Evolutionary conservation across 2,329 filamentous ascomycete species (phyloP), one percentile per base, ranked within the genome.

Genomic region (Lecanicillium sp.): DNA sequence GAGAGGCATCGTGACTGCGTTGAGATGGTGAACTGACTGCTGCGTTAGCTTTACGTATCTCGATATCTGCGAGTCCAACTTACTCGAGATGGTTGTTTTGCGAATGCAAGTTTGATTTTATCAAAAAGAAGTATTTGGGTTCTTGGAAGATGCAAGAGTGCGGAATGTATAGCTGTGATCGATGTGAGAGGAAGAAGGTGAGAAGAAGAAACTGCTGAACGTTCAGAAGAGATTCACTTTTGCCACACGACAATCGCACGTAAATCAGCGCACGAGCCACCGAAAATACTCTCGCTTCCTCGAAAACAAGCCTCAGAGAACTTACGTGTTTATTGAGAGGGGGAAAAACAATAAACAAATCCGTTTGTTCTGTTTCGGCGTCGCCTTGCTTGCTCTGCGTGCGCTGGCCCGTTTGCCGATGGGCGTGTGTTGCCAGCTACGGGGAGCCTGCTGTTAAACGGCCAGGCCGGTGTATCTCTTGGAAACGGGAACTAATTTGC

Each of bases 301-400:
- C 8, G 40, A 45, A 45, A 46, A 46, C 20, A 39, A 46, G n/a
- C n/a, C n/a, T n/a, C n/a, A n/a, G n/a, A n/a, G n/a, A n/a, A n/a
- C n/a, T n/a, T n/a, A n/a, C n/a, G n/a, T n/a, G n/a, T n/a, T n/a
- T n/a, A n/a, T n/a, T n/a, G n/a, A n/a, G n/a, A n/a, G n/a, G n/a
- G n/a, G n/a, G n/a, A n/a, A 45, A 45, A 46, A 46, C 20, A 39
- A 46, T 39, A 46, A 44, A 46, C 44, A 33, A 23, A 9, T 23
- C 44, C 35, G 44, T 39, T 46, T 46, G 44, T 7, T n/a, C 17
- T 14, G 10, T 26, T 4, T 7, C n/a, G 9, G n/a, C 20, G 9
- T 6, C 26, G 38, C 14, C 4, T 9, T 21, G 6, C 12, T 17
- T 15, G 26, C 6, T 11, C 27, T 46, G 35, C 24, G 35, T 33